These are phyloP conservation scores for Phytopythium ostracodes DNA, from an alignment of 352 stramenopile species.

Conservation along the genomic window DNA sequence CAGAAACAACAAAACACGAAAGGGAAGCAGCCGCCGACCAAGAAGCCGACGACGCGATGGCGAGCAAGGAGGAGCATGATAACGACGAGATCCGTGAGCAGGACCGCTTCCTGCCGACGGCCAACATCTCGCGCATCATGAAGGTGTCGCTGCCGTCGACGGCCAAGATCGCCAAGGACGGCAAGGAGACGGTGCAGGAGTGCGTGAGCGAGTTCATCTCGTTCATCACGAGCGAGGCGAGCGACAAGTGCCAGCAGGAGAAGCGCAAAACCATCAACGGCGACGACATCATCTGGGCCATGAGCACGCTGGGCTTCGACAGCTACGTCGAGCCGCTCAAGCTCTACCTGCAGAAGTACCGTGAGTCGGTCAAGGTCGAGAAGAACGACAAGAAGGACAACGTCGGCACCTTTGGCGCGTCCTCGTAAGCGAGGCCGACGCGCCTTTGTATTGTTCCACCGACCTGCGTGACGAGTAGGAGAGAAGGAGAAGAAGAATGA, in stretches of 20 bases:
- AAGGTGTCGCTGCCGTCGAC: conserved; percentile 98
- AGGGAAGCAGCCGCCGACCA: conserved; percentile 11
- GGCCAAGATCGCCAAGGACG: conserved; percentile 99
- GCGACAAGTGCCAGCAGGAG: conserved; percentile 99
- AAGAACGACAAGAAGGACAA: conserved; percentile 92
- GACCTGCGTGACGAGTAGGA: not conserved
- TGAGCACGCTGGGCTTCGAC: conserved; percentile 99
- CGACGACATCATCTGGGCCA: conserved; percentile 99
- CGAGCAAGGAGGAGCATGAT: conserved; percentile 82
- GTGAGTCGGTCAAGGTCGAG: conserved; percentile 91
- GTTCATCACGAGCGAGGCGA: conserved; percentile 99
- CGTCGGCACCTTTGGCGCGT: conserved; percentile 80
- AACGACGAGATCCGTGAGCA: conserved; percentile 92
- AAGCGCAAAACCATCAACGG: conserved; percentile 99
- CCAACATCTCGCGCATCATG: conserved; percentile 99
- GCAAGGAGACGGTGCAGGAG: conserved; percentile 99
- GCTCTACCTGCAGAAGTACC: conserved; percentile 98
- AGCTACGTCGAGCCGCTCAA: conserved; percentile 99
- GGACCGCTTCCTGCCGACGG: conserved; percentile 98
- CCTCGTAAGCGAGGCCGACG: conserved; percentile 39
- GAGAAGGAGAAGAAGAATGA: no score
- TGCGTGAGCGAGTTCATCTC: conserved; percentile 99
- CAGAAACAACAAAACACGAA: conserved; percentile 2
- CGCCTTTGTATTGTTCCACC: not conserved
- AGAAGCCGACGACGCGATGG: conserved; percentile 27